Conservation (phyloP, 805 yeast species). For the Candida nemodendra region DNA sequence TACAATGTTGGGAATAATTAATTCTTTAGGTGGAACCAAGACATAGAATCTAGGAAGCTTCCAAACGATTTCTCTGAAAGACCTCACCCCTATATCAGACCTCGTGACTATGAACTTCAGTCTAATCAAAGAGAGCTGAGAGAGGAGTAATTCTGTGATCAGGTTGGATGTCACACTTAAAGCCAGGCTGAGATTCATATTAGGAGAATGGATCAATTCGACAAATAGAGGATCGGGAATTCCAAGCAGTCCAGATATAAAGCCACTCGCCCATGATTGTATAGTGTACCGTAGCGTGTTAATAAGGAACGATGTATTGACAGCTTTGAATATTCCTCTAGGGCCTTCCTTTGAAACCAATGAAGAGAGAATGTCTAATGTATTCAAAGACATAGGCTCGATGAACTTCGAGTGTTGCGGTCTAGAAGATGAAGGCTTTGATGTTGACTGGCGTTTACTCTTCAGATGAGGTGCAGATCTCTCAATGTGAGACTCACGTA, state of each 20-base stretch:
- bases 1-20: conserved; percentile 62
- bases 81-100: conserved; percentile 46
- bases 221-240: conserved; percentile 88
- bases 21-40: conserved; percentile 51
- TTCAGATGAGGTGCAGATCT: conserved; percentile 20
- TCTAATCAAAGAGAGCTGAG: conserved; percentile 81
- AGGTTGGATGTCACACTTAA: conserved; percentile 71
- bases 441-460: conserved; percentile 1
- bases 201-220: conserved; percentile 77
- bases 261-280: conserved; percentile 91
- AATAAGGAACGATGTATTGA: conserved; percentile 76
- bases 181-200: conserved; percentile 64
- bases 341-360: conserved; percentile 69
- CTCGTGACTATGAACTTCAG: conserved; percentile 70
- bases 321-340: conserved; percentile 68
- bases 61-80: conserved; percentile 67
- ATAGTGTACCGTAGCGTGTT: conserved; percentile 72
- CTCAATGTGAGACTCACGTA: conserved; percentile 32
- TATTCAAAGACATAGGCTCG: conserved; percentile 58
- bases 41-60: conserved; percentile 42
- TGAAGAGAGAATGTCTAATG: conserved; percentile 63
- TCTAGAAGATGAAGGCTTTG: conserved; percentile 15
- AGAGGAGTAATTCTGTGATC: conserved; percentile 64
- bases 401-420: conserved; percentile 23
- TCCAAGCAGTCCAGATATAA: conserved; percentile 73